These are phyloP conservation scores for Stipa capillata DNA, from an alignment of 176 grass and related monocot genomes.

Conservation along the genomic window DNA sequence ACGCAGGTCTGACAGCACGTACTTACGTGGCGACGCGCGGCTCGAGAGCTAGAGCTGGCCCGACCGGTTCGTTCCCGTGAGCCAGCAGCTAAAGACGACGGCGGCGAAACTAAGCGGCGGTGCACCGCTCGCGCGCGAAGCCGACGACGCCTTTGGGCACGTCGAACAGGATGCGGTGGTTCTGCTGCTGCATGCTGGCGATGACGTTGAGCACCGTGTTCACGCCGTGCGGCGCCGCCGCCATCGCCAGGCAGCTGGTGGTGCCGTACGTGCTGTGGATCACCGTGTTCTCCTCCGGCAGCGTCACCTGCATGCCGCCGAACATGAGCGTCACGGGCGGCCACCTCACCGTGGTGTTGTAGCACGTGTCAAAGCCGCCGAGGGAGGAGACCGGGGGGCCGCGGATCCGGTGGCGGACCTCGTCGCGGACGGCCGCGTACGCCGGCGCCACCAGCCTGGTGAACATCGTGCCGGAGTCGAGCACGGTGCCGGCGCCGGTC, in stretches of 20 bases:
- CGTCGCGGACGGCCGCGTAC: constrained; percentile 66
- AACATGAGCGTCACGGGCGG: constrained; percentile 64
- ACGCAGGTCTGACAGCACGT: not conserved
- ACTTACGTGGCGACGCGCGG: too few species aligned
- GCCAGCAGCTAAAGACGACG: not conserved
- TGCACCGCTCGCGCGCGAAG: constrained; percentile 71
- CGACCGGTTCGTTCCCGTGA: not conserved
- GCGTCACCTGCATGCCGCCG: constrained; percentile 52
- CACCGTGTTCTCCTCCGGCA: constrained; percentile 68
- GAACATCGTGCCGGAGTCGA: constrained; percentile 92
- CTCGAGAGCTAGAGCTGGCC: too few species aligned
- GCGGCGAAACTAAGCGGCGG: not conserved
- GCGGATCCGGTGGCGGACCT: constrained; percentile 53
- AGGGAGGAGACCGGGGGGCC: constrained; percentile 49
- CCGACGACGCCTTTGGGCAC: constrained; percentile 62
- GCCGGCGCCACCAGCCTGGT: constrained; percentile 65
- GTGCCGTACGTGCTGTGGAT: constrained; percentile 70
- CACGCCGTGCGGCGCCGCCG: constrained; percentile 48
- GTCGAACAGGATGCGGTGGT: constrained; percentile 84
- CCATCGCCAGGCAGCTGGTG: constrained; percentile 77
- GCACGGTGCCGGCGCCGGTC: constrained; percentile 68
- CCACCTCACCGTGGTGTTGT: constrained; percentile 34
- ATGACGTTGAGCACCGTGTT: constrained; percentile 88
- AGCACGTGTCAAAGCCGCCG: constrained; percentile 95
- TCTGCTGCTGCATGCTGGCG: constrained; percentile 95